Evolutionary conservation across 208 protist species (phyloP), one percentile per base, ranked within the genome.

Genomic region (Leishmania guyanensis): DNA sequence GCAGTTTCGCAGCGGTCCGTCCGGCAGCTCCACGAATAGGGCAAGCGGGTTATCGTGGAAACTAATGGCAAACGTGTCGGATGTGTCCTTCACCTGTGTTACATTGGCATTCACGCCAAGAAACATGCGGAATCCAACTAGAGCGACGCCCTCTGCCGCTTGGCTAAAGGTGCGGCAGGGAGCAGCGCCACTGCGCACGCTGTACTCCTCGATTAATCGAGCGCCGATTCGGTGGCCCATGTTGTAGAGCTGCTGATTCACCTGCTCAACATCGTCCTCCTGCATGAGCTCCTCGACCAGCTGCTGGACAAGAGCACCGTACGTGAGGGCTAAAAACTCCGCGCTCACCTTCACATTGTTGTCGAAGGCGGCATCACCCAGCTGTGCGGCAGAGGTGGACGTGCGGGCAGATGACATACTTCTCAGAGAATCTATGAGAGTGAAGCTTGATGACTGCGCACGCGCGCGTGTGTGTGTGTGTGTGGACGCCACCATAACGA

Each of bases 151-250:
- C 39, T 99, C 97, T 14, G 97, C 97, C 10, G 98, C 98, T 78
- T 99, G 98, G 60, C 83, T 84, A 86, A 99, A 99, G 66, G 94
- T 95, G 29, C 80, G 79, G 86, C 98, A 99, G 70, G 90, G 85
- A 70, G 90, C 88, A 14, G 75, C 89, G 22, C 86, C 93, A 48
- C 94, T 95, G 75, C 97, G 92, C 0, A 98, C 96, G 69, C 99
- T 90, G 84, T 99, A 99, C 83, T 99, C 99, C 81, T 99, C 99
- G 75, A 99, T 93, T 39, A 99, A 80, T 39, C 99, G 91, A 20
- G 95, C 89, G 33, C 98, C 98, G 60, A 99, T 99, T 76, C 98
- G 99, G 83, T 99, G 98, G 33, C 99, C 99, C 93, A 99, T 99
- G 64, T 92, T 90, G 72, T 99, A 97, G 10, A 99, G 91, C 92